Conservation (phyloP, 164 flowering plant genomes). For the Vitis rotundifolia region DNA sequence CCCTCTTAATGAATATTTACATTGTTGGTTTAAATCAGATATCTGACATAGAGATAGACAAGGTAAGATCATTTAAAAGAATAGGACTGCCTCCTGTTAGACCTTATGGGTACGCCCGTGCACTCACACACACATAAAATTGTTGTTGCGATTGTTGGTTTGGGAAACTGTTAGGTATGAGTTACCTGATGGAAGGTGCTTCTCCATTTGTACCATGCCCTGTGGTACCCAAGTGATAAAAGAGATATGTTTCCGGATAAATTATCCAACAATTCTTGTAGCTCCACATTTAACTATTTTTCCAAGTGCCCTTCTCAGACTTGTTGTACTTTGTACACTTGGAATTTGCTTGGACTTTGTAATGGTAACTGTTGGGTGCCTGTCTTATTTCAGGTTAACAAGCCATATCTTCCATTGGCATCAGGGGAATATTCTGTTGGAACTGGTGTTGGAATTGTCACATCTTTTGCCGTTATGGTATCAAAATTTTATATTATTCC, state of each 20-base stretch:
- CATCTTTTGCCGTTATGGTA: slow-evolving; percentile 75
- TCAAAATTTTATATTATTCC: neutral
- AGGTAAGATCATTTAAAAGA: slow-evolving; percentile 45
- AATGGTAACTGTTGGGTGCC: neutral
- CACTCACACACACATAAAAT: too few relatives aligned
- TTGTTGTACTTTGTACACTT: neutral
- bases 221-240: too few relatives aligned
- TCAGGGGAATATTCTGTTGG: slow-evolving; percentile 84
- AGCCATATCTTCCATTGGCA: slow-evolving; percentile 96
- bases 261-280: too few relatives aligned
- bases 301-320: too few relatives aligned
- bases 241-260: too few relatives aligned
- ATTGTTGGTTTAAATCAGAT: slow-evolving; percentile 93
- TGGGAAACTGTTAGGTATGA: neutral
- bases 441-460: slow-evolving; percentile 59
- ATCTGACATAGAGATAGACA: slow-evolving; percentile 91
- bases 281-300: too few relatives aligned
- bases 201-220: too few relatives aligned
- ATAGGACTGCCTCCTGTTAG: neutral
- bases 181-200: too few relatives aligned
- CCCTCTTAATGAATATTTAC: slow-evolving; percentile 90
- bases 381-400: slow-evolving; percentile 73
- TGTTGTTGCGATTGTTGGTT: too few relatives aligned
- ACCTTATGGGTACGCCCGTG: neutral
- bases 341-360: neutral